phyloP scores from a whole-genome alignment of 345 rosid species.

The Acer saccharum region DNA sequence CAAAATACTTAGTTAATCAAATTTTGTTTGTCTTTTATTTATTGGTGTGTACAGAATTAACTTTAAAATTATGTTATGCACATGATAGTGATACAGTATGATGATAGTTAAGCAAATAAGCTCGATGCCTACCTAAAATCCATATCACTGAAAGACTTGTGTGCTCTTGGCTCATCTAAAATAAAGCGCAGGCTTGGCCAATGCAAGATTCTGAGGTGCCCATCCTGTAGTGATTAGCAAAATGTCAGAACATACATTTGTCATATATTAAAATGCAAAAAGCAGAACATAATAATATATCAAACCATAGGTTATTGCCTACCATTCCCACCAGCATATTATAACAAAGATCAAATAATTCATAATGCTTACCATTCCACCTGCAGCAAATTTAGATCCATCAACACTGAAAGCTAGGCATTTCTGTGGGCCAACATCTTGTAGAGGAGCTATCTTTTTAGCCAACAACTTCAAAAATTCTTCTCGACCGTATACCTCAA shows the following conservation, averaged over 20 bases:
- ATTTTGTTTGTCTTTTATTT: neutral
- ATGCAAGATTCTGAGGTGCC: slow-evolving; percentile 81
- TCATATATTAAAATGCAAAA: slow-evolving; percentile 6
- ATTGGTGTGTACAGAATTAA: neutral
- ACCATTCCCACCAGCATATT: slow-evolving; percentile 5
- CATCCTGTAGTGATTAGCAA: slow-evolving; percentile 57
- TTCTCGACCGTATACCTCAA: slow-evolving; percentile 64
- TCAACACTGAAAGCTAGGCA: slow-evolving; percentile 88
- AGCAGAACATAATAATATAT: neutral
- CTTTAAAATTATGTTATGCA: neutral
- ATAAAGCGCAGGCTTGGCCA: slow-evolving; percentile 77
- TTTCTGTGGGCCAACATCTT: slow-evolving; percentile 71
- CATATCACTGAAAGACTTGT: slow-evolving; percentile 81
- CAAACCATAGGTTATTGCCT: neutral
- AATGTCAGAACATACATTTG: slow-evolving; percentile 3
- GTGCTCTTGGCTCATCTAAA: slow-evolving; percentile 80
- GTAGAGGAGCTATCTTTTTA: slow-evolving; percentile 62
- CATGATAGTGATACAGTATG: neutral
- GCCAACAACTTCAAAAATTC: slow-evolving; percentile 46
- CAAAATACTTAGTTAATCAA: neutral
- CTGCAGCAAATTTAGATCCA: slow-evolving; percentile 84
- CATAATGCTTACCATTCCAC: slow-evolving; percentile 72
- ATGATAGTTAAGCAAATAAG: slow-evolving; percentile 2
- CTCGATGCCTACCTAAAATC: slow-evolving; percentile 65
- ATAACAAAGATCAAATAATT: neutral